Evolutionary conservation across 2,329 filamentous ascomycete genomes (phyloP).

Genomic region (Pyricularia sp.): DNA sequence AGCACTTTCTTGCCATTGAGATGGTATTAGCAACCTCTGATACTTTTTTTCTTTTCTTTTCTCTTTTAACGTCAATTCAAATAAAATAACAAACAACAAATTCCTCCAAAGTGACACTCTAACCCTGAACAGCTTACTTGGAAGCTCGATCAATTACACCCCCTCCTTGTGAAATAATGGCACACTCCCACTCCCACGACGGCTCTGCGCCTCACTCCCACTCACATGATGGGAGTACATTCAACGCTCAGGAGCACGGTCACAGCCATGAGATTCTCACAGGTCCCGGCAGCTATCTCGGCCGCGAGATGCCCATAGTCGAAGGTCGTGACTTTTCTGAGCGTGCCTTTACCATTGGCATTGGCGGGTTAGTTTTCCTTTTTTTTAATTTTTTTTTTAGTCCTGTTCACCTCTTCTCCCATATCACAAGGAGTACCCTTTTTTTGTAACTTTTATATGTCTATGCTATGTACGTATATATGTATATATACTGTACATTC

Average conservation of each 20-base stretch:
- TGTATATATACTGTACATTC: too few species aligned
- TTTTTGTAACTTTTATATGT: too few species aligned
- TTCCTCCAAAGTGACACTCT: not conserved
- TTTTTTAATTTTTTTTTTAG: not conserved
- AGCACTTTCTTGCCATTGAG: not conserved
- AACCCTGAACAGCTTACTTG: not conserved
- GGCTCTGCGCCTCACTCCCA: slow-evolving; percentile 24
- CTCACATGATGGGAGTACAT: slow-evolving; percentile 36
- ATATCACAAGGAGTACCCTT: too few species aligned
- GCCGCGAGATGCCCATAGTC: slow-evolving; percentile 85
- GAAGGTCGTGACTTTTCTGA: slow-evolving; percentile 80
- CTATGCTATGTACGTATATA: too few species aligned
- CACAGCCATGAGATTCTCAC: slow-evolving; percentile 93
- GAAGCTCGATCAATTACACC: not conserved
- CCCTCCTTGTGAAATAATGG: slow-evolving; percentile 1
- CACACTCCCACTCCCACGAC: slow-evolving; percentile 40
- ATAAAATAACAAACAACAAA: not conserved
- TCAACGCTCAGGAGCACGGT: slow-evolving; percentile 61
- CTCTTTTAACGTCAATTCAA: not conserved
- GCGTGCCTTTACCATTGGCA: slow-evolving; percentile 90
- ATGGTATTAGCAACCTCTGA: not conserved
- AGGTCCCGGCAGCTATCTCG: slow-evolving; percentile 79
- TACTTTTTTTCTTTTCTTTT: too few species aligned
- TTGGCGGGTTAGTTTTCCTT: slow-evolving; percentile 62
- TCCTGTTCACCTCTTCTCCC: not conserved